Base-by-base conservation (phyloP, 306 rosid species). In the Acacia crassicarpa region DNA sequence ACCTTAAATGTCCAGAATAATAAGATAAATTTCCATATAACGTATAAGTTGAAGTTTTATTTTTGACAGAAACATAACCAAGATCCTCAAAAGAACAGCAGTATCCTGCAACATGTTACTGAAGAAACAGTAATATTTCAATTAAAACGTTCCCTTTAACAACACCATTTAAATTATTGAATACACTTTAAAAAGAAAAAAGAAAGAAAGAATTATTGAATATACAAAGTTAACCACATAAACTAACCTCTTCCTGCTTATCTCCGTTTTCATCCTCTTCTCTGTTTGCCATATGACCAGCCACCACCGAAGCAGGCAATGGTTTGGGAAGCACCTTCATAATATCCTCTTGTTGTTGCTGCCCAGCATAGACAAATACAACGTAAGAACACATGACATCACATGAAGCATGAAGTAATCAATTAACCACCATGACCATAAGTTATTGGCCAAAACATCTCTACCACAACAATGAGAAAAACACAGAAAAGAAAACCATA, bases 241-340 rank as follows among this genome's bases (percentile, higher is more conserved):
- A 80, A 53, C 82, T 51, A 84, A 95, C 99, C 98, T 90, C 89
- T 70, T 83, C 86, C 56, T 73, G 84, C 61, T 88, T 85, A 33
- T 83, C 91, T 71, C 79, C 82, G 12, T 85, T 86, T 81, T 83
- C 80, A 15, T 67, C 86, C 76, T 89, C 97, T 80, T 93, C 82
- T 81, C 82, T 81, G 86, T 87, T 87, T 49, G 86, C 72, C 48
- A 59, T 40, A 72, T 43, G 48, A 76, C 68, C 82, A 75, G 82
- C 84, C 78, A 83, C 87, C 80, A 77, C 67, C 12, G 88, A 76
- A 20, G 90, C 78, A 72, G 97, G 94, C 74, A 72, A 88, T 66
- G 99, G 96, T 80, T 89, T 90, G 14, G 99, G 99, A 83, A 95
- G 94, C 69, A 90, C 73, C 78, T 84, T 91, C 30, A 81, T 84